These are phyloP conservation scores for Talaromyces piceae DNA, from an alignment of 2,329 filamentous ascomycete species.

Conservation along the genomic window DNA sequence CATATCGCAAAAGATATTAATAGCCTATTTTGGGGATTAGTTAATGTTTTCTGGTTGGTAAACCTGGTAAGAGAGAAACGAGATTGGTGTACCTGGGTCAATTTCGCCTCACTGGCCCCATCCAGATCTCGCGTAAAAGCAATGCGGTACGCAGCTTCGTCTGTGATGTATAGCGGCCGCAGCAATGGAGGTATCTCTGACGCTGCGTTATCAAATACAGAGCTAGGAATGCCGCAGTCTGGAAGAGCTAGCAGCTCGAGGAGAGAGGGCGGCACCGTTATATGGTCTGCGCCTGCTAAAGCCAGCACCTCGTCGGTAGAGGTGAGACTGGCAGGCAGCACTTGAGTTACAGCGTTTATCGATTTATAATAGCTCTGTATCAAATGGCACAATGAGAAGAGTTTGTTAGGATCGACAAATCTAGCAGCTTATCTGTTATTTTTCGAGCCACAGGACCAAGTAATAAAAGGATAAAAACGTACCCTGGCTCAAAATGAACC, in stretches of 20 bases:
- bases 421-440: constrained; percentile 9
- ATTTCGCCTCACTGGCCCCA: constrained; percentile 42
- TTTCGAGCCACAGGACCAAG: neutral
- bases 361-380: constrained; percentile 48
- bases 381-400: constrained; percentile 44
- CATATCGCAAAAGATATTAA: constrained; percentile 53
- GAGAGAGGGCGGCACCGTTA: constrained; percentile 51
- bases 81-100: constrained; percentile 31
- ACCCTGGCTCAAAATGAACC: constrained; percentile 49
- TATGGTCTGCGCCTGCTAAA: constrained; percentile 51
- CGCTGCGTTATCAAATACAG: constrained; percentile 19
- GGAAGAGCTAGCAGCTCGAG: constrained; percentile 40
- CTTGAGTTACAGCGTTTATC: constrained; percentile 39
- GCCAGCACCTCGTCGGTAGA: constrained; percentile 52
- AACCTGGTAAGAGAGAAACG: no score
- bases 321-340: constrained; percentile 52
- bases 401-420: constrained; percentile 21
- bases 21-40: constrained; percentile 29
- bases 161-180: constrained; percentile 24
- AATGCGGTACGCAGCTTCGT: constrained; percentile 45
- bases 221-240: constrained; percentile 12
- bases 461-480: neutral
- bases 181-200: constrained; percentile 10
- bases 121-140: constrained; percentile 42
- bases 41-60: no score